Evolutionary conservation across 805 yeast species (phyloP).

Genomic region (Grigorovia yakushimaensis): DNA sequence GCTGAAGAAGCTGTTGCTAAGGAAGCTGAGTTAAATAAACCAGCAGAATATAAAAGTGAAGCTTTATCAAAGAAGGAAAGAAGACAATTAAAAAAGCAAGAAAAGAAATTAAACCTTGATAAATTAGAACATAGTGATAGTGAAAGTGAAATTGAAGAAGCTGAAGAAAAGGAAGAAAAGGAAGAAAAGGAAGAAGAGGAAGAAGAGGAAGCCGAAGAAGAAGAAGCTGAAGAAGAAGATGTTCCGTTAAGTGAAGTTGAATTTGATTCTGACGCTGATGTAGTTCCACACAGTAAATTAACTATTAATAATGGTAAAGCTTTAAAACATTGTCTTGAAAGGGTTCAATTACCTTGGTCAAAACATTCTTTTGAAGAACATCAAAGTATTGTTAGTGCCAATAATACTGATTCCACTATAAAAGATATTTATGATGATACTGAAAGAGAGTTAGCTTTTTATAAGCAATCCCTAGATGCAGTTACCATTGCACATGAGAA

Average conservation of each 20-base stretch:
- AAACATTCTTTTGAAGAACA: conserved; percentile 76
- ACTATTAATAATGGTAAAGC: conserved; percentile 88
- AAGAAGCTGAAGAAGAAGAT: conserved; percentile 68
- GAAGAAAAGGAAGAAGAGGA: conserved; percentile 35
- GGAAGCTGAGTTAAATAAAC: conserved; percentile 5
- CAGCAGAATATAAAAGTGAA: conserved; percentile 34
- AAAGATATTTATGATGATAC: conserved; percentile 92
- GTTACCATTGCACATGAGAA: conserved; percentile 61
- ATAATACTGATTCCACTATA: conserved; percentile 52
- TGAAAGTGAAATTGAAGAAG: conserved; percentile 36
- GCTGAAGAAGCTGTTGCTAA: conserved; percentile 8
- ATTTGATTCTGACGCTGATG: conserved; percentile 87
- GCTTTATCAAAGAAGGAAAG: conserved; percentile 53
- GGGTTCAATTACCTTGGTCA: conserved; percentile 50
- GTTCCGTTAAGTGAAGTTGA: conserved; percentile 86
- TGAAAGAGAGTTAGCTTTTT: conserved; percentile 89
- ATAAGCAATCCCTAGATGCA: conserved; percentile 86
- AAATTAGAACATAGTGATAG: conserved; percentile 25
- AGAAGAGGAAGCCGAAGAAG: conserved; percentile 41
- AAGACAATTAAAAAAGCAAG: conserved; percentile 46
- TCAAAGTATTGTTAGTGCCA: conserved; percentile 56
- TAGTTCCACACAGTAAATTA: conserved; percentile 82
- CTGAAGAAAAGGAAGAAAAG: conserved; percentile 35
- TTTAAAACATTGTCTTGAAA: conserved; percentile 53
- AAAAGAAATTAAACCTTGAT: conserved; percentile 18